Evolutionary conservation across 1,139 yeast genomes (phyloP).

Genomic region (Candida sp.): DNA sequence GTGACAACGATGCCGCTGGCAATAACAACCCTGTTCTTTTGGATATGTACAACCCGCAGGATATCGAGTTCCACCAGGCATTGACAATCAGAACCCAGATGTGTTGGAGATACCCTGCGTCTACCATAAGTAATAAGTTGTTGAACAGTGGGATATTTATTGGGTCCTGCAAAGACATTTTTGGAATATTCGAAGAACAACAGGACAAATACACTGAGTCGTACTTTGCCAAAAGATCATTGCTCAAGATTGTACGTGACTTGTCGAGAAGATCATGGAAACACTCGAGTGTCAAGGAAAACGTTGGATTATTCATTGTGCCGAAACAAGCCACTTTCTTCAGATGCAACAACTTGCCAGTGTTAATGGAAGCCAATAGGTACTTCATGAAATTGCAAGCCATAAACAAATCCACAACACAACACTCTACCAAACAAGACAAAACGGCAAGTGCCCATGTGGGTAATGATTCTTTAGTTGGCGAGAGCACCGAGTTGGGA

Average conservation of each 20-base stretch:
- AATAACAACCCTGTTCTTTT: conserved; percentile 58
- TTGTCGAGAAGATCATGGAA: conserved; percentile 93
- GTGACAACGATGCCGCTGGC: conserved; percentile 46
- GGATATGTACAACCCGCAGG: conserved; percentile 71
- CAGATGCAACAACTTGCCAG: conserved; percentile 77
- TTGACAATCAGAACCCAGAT: conserved; percentile 82
- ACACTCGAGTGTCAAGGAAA: conserved; percentile 63
- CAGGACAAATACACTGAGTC: conserved; percentile 37
- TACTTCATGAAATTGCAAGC: conserved; percentile 63
- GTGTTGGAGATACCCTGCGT: conserved; percentile 86
- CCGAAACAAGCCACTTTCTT: conserved; percentile 73
- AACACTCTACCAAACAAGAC: conserved; percentile 37
- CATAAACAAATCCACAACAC: conserved; percentile 30
- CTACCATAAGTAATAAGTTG: conserved; percentile 75
- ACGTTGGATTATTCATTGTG: conserved; percentile 65
- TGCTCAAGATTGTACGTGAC: conserved; percentile 80
- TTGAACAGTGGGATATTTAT: conserved; percentile 83
- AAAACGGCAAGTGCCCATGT: conserved; percentile 71
- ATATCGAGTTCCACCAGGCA: conserved; percentile 70
- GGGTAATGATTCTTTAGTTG: conserved; percentile 87
- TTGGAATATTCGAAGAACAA: conserved; percentile 35
- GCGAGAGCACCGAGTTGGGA: conserved; percentile 60
- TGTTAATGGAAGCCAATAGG: conserved; percentile 92
- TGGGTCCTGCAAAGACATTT: conserved; percentile 58
- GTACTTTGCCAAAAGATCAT: conserved; percentile 50